Conservation (phyloP, 164 flowering plant species). For the Santalum album region DNA sequence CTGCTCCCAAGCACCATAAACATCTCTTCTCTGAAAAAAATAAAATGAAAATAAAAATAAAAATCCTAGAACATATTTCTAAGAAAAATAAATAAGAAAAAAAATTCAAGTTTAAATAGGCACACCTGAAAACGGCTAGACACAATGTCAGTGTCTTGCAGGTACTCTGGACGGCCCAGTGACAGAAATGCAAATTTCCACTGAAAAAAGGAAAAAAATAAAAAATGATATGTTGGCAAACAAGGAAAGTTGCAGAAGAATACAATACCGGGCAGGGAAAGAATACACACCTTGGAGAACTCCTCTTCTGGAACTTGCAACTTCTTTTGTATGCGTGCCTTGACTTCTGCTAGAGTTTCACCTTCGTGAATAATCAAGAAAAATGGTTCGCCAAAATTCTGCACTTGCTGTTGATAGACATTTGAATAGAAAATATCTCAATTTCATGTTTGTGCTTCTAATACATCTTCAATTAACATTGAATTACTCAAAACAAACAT, state of each 20-base stretch:
- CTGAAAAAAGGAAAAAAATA: constrained; percentile 20
- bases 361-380: constrained; percentile 90
- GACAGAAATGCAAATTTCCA: constrained; percentile 92
- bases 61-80: background rate
- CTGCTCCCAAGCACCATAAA: constrained; percentile 98
- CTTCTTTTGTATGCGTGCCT: constrained; percentile 79
- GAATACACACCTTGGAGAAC: constrained; percentile 59
- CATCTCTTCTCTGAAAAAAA: constrained; percentile 69
- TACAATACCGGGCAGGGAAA: no score
- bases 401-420: constrained; percentile 82
- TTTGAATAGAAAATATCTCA: constrained; percentile 2
- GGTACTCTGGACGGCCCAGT: constrained; percentile 82
- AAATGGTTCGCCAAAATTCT: constrained; percentile 97
- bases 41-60: background rate
- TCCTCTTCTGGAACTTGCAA: constrained; percentile 91
- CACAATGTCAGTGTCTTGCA: constrained; percentile 68
- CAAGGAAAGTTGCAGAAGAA: no score
- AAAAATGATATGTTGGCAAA: background rate
- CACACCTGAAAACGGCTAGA: constrained; percentile 81
- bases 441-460: background rate
- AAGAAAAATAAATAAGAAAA: background rate
- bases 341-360: constrained; percentile 84
- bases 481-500: no score
- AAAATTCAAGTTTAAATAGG: background rate
- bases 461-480: no score